Conservation (phyloP, 345 rosid genomes). For the Populus simonii region DNA sequence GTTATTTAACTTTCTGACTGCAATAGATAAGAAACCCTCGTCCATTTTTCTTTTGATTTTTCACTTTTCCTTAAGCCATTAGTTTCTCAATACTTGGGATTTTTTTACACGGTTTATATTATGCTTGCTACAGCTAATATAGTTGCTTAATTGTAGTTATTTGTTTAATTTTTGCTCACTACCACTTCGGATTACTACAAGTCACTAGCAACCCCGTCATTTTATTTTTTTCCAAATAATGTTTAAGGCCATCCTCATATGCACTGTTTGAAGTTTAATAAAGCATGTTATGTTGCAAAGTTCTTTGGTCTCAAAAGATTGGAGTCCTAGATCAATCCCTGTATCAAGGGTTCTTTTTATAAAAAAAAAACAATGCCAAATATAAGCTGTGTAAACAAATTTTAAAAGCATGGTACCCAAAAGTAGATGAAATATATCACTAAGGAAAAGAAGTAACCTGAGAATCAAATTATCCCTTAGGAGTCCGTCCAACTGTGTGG, state of each 20-base stretch:
- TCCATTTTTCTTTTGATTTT: not conserved
- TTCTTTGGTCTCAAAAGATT: not conserved
- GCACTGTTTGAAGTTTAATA: too few species aligned
- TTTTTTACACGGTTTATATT: not conserved
- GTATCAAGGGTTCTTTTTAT: not conserved
- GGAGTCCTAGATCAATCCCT: not conserved
- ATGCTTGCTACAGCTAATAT: not conserved
- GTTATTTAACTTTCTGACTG: not conserved
- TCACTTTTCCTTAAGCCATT: not conserved
- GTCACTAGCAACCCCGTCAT: not conserved
- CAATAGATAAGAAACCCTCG: not conserved
- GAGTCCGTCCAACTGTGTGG: slow-evolving; percentile 43
- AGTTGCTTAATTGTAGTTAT: not conserved
- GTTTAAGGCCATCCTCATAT: not conserved
- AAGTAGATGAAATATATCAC: slow-evolving; percentile 6
- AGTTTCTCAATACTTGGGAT: not conserved
- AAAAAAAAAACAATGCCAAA: not conserved
- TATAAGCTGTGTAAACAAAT: not conserved
- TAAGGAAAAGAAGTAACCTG: slow-evolving; percentile 39
- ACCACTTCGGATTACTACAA: not conserved
- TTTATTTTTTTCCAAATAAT: too few species aligned
- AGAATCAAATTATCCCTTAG: slow-evolving; percentile 48
- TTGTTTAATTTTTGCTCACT: not conserved
- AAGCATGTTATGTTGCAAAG: not conserved
- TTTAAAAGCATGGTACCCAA: not conserved